Percentiles rank a stretch among this genome's conserved stretches.
These are phyloP conservation scores for Boeremia lycopersici DNA, from an alignment of 2,329 filamentous ascomycete species.

Conservation along the genomic window DNA sequence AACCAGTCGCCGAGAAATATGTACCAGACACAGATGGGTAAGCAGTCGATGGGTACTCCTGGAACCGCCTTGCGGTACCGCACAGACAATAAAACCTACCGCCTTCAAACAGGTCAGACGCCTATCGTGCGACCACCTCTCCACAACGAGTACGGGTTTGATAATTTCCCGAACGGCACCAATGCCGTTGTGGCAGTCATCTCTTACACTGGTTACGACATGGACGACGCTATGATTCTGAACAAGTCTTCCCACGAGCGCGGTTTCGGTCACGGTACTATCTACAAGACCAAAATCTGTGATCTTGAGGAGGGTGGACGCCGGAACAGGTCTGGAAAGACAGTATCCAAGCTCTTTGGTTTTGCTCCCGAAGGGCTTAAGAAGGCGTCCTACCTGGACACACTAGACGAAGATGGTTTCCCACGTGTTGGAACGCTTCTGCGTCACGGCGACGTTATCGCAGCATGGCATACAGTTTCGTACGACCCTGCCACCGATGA, in stretches of 20 bases:
- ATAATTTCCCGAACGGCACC: slow-evolving; percentile 96
- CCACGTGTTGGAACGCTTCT: slow-evolving; percentile 80
- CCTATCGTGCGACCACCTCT: slow-evolving; percentile 89
- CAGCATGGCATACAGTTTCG: slow-evolving; percentile 87
- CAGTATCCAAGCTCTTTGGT: slow-evolving; percentile 83
- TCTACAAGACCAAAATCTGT: slow-evolving; percentile 97
- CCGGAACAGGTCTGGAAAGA: slow-evolving; percentile 68
- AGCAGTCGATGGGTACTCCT: slow-evolving; percentile 98
- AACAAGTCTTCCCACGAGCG: slow-evolving; percentile 97
- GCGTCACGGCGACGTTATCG: slow-evolving; percentile 80
- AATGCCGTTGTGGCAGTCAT: slow-evolving; percentile 98
- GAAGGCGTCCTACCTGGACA: slow-evolving; percentile 70
- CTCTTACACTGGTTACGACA: slow-evolving; percentile 98
- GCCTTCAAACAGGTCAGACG: slow-evolving; percentile 92
- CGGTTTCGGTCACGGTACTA: slow-evolving; percentile 92
- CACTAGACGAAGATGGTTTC: slow-evolving; percentile 85
- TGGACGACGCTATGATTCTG: slow-evolving; percentile 99
- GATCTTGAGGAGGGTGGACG: slow-evolving; percentile 79
- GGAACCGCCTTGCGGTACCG: slow-evolving; percentile 82
- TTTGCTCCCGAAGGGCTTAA: slow-evolving; percentile 81
- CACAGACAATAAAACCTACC: slow-evolving; percentile 97
- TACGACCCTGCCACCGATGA: slow-evolving; percentile 73
- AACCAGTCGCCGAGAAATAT: slow-evolving; percentile 99
- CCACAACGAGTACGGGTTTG: slow-evolving; percentile 94
- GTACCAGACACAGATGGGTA: slow-evolving; percentile 84